phyloP scores from a whole-genome alignment of 2,329 filamentous ascomycete genomes.

The Helminthosporium solani region DNA sequence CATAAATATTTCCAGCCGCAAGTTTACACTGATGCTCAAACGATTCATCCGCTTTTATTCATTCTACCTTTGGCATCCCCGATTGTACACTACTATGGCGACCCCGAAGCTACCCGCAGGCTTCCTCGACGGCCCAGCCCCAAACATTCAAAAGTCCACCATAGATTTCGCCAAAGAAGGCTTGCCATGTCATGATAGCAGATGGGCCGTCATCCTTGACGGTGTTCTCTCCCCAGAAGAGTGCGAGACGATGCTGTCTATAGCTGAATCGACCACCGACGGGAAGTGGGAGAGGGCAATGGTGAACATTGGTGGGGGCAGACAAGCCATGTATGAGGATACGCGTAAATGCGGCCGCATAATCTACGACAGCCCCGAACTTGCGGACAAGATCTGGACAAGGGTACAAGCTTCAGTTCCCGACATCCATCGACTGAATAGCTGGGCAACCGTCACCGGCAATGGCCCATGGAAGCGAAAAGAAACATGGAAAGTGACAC shows the following conservation, averaged over 20 bases:
- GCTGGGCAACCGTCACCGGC: conserved; percentile 46
- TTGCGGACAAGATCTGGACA: conserved; percentile 64
- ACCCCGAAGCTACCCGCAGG: conserved; percentile 45
- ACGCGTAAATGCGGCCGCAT: conserved; percentile 73
- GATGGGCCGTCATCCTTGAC: conserved; percentile 64
- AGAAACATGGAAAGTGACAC: conserved; percentile 46
- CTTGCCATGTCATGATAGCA: conserved; percentile 55
- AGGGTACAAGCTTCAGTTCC: conserved; percentile 53
- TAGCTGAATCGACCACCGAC: conserved; percentile 31
- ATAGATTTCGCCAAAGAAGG: conserved; percentile 55
- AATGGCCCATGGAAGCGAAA: conserved; percentile 45
- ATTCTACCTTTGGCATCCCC: not conserved
- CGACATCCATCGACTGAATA: conserved; percentile 49
- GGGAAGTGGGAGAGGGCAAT: conserved; percentile 66
- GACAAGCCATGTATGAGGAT: conserved; percentile 57
- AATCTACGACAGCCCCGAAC: conserved; percentile 66
- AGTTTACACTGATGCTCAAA: not conserved
- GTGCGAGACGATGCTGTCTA: conserved; percentile 49
- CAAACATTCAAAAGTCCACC: conserved; percentile 48
- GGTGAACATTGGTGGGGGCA: conserved; percentile 64
- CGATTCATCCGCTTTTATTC: not conserved
- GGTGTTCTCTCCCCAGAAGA: conserved; percentile 63
- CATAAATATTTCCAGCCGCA: not conserved
- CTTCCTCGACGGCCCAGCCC: conserved; percentile 51
- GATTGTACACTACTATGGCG: conserved; percentile 3